Evolutionary conservation across 2,329 filamentous ascomycete genomes (phyloP), one percentile per base, ranked within the genome.

Genomic region (Drechslera avenae): DNA sequence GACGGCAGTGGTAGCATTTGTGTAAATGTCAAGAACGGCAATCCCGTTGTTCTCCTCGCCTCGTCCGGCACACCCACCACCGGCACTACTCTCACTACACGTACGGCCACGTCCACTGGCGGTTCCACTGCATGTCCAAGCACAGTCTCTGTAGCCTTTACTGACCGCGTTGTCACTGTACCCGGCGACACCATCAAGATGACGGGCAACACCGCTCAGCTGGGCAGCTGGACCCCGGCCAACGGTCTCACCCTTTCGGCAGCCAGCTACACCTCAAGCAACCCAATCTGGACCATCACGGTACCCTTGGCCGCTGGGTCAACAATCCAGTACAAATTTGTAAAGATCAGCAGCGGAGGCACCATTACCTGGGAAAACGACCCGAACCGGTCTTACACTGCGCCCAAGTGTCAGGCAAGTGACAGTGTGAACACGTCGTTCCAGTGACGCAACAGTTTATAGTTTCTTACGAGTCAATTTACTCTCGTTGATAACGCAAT

Each of bases 121-220:
- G 33, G 48, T 3, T 39, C 39, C 7, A 57, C 56, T 4, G 47
- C 32, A 9, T 72, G 66, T 26, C 66, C 69, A 1, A 59, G 63
- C 1, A 30, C 65, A 1, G 66, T 73, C 5, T 56, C 67, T 0
- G 74, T 82, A 1, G 67, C 69, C 4, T 81, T 83, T 63, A 69
- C 73, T 21, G 71, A 81, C 12, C 76, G 77, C 43, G 75, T 78
- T 4, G 66, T 67, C 1, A 82, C 79, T 1, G 76, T 75, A 36
- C 77, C 66, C 37, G 80, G 80, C 16, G 79, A 82, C 50, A 79
- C 78, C 23, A 63, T 82, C 31, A 77, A 75, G 40, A 65, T 82
- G 3, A 60, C 73, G 0, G 80, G 80, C 30, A 76, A 73, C 59
- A 73, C 70, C 1, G 54, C 69, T 2, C 75, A 78, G 41, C 68